Evolutionary conservation across 2,329 filamentous ascomycete species (phyloP).

Genomic region (Metarhizium sp.): DNA sequence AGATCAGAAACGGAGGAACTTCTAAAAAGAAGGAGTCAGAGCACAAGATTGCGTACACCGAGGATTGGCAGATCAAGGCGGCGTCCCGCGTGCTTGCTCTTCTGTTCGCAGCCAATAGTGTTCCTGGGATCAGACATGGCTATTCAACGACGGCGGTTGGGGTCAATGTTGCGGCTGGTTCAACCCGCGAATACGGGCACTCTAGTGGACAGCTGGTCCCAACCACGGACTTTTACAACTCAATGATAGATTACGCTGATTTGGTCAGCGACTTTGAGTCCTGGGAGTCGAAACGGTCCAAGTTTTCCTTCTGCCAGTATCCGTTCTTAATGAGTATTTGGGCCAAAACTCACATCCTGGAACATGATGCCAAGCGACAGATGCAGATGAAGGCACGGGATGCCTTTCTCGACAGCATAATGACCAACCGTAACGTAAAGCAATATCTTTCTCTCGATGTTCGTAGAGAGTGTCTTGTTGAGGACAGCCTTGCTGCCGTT

Average conservation of each 20-base stretch:
- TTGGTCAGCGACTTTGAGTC: slow-evolving; percentile 77
- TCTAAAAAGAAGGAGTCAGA: slow-evolving; percentile 44
- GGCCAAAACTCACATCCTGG: slow-evolving; percentile 83
- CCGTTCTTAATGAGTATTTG: slow-evolving; percentile 87
- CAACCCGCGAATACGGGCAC: slow-evolving; percentile 17
- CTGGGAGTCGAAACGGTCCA: slow-evolving; percentile 68
- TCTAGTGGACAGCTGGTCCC: slow-evolving; percentile 58
- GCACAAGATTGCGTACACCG: slow-evolving; percentile 55
- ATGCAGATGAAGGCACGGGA: slow-evolving; percentile 85
- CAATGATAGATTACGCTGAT: slow-evolving; percentile 77
- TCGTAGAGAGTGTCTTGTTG: slow-evolving; percentile 75
- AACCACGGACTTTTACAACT: slow-evolving; percentile 81
- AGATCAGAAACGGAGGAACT: slow-evolving; percentile 47
- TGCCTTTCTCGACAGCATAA: slow-evolving; percentile 83
- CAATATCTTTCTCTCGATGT: slow-evolving; percentile 72
- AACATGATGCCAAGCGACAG: slow-evolving; percentile 78
- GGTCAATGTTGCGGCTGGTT: slow-evolving; percentile 10
- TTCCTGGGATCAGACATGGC: slow-evolving; percentile 26
- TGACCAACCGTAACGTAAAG: slow-evolving; percentile 62
- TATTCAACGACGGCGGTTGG: slow-evolving; percentile 12
- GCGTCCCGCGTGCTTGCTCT: slow-evolving; percentile 72
- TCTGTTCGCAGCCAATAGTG: slow-evolving; percentile 72
- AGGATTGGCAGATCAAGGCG: slow-evolving; percentile 85
- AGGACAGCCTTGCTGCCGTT: slow-evolving; percentile 77
- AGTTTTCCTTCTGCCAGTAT: slow-evolving; percentile 86